Evolutionary conservation across 2,329 filamentous ascomycete species (phyloP).

Genomic region (Phyllosticta capitalensis): DNA sequence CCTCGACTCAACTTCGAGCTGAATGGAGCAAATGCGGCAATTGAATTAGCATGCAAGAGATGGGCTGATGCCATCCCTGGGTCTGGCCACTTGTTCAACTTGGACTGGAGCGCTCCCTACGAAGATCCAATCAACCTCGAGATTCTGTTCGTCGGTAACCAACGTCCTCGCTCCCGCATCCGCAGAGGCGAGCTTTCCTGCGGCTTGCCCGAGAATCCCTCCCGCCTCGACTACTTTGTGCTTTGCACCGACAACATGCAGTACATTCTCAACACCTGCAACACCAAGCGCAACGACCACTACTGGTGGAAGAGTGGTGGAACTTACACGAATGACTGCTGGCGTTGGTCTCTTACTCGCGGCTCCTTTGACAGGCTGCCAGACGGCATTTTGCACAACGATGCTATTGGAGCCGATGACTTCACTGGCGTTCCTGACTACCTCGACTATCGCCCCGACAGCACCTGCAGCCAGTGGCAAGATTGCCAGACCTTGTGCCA

Average conservation of each 20-base stretch:
- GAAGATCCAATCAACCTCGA: neutral
- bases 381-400: neutral
- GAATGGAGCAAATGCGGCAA: neutral
- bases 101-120: neutral
- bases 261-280: neutral
- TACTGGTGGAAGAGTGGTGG: neutral
- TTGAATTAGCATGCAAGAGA: neutral
- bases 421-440: neutral
- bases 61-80: neutral
- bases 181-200: neutral
- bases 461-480: neutral
- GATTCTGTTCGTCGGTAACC: neutral
- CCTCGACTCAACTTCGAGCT: neutral
- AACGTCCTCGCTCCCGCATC: neutral
- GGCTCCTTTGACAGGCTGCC: neutral
- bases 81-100: neutral
- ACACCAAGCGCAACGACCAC: neutral
- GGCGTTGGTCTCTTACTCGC: neutral
- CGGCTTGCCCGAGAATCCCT: neutral
- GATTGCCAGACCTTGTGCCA: neutral
- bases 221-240: neutral
- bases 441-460: neutral
- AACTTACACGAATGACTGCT: neutral
- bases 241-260: neutral
- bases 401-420: neutral